Conservation (phyloP, 495 filamentous ascomycete species). For the Haplographium delicatum region DNA sequence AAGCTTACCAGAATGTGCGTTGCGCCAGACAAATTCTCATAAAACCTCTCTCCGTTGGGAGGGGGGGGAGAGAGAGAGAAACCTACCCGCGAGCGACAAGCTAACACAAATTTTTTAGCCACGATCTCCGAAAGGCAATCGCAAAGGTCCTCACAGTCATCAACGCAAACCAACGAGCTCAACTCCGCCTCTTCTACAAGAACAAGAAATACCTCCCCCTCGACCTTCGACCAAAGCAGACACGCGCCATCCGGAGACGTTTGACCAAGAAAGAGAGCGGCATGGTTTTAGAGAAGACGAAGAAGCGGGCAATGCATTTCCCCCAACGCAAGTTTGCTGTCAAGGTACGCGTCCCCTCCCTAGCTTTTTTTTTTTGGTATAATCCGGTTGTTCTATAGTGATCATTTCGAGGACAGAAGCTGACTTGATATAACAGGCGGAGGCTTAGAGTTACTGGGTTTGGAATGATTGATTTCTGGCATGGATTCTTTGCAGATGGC, state of each 20-base stretch:
- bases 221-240: slow-evolving; percentile 95
- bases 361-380: no score
- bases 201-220: slow-evolving; percentile 98
- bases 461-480: slow-evolving; percentile 25
- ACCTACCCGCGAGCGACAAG: not conserved
- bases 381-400: no score
- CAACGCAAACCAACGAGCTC: slow-evolving; percentile 96
- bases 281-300: slow-evolving; percentile 77
- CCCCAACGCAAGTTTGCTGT: slow-evolving; percentile 97
- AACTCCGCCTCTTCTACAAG: slow-evolving; percentile 99
- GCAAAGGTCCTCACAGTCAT: slow-evolving; percentile 97
- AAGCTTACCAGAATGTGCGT: slow-evolving; percentile 98
- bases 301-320: slow-evolving; percentile 94
- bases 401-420: no score
- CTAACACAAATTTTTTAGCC: slow-evolving; percentile 47
- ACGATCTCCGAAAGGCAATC: slow-evolving; percentile 99
- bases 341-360: slow-evolving; percentile 58
- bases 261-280: slow-evolving; percentile 85
- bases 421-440: slow-evolving; percentile 18
- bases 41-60: no score
- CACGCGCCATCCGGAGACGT: slow-evolving; percentile 87
- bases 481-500: slow-evolving; percentile 26
- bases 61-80: no score
- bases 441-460: slow-evolving; percentile 21
- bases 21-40: no score